These are phyloP conservation scores for Ceratocystis huliohia DNA, from an alignment of 2,329 filamentous ascomycete genomes.

Conservation along the genomic window DNA sequence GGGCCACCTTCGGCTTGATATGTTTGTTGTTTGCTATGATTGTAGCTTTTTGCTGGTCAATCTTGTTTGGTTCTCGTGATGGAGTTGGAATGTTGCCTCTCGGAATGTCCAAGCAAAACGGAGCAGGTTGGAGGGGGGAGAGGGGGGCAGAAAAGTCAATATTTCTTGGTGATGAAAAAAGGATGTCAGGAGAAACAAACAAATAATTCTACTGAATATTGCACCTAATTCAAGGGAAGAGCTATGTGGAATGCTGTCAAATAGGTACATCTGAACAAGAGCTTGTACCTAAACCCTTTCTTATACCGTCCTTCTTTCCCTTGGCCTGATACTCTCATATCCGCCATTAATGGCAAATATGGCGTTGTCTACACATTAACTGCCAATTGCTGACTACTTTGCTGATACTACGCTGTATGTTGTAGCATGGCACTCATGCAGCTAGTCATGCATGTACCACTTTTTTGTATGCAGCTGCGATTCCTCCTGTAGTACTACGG, in stretches of 20 bases:
- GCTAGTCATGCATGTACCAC: neutral
- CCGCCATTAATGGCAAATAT: slow-evolving; percentile 12
- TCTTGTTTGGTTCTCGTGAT: neutral
- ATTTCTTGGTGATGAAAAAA: too few relatives aligned
- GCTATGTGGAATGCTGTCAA: neutral
- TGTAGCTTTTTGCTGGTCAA: too few relatives aligned
- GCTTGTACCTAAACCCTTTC: neutral
- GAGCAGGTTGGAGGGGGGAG: too few relatives aligned
- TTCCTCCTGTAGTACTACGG: neutral
- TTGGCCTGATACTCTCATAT: slow-evolving; percentile 13
- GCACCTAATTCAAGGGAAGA: neutral
- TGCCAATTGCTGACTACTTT: neutral
- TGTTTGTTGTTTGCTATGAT: neutral
- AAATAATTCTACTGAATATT: neutral
- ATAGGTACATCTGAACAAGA: neutral
- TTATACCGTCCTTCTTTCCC: neutral
- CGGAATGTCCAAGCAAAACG: neutral
- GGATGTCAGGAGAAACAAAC: neutral
- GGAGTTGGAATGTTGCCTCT: neutral
- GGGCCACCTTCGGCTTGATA: neutral
- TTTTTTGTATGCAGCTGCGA: neutral
- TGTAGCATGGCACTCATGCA: neutral
- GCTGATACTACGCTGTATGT: neutral
- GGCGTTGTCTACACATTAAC: slow-evolving; percentile 7
- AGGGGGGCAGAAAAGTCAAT: too few relatives aligned